phyloP scores from a whole-genome alignment of 306 rosid genomes.

The Cicer yamashitae region DNA sequence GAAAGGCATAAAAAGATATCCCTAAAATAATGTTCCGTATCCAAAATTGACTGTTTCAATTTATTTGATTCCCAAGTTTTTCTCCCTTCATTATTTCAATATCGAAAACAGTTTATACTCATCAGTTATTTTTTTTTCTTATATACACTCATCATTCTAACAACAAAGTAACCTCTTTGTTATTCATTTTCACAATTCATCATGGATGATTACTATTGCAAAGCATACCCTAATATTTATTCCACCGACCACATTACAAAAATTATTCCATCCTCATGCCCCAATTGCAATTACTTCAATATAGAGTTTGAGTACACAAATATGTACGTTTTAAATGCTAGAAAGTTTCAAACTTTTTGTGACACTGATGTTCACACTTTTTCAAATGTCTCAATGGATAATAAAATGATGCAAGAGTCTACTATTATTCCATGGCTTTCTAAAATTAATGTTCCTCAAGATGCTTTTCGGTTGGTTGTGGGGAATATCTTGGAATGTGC shows the following conservation, averaged over 20 bases:
- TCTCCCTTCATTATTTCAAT: no score
- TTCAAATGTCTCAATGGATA: neutral
- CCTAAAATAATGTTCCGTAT: no score
- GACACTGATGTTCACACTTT: neutral
- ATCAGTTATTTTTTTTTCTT: no score
- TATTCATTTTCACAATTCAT: neutral
- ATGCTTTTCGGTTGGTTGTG: neutral
- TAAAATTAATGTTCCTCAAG: neutral
- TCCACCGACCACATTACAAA: neutral
- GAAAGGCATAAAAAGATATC: no score
- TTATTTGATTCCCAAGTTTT: no score
- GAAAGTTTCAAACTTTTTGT: neutral
- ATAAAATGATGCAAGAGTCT: neutral
- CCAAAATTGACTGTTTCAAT: no score
- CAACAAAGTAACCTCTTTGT: neutral
- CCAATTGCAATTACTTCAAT: neutral
- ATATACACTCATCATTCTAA: no score
- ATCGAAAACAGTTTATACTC: no score
- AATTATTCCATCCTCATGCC: neutral
- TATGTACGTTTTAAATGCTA: neutral
- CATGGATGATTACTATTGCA: constrained; percentile 21
- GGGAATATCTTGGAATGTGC: neutral
- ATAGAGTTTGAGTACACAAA: neutral
- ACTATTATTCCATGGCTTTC: neutral
- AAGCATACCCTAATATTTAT: neutral